Evolutionary conservation across 2,329 filamentous ascomycete genomes (phyloP).

Genomic region (Colletotrichum sp.): DNA sequence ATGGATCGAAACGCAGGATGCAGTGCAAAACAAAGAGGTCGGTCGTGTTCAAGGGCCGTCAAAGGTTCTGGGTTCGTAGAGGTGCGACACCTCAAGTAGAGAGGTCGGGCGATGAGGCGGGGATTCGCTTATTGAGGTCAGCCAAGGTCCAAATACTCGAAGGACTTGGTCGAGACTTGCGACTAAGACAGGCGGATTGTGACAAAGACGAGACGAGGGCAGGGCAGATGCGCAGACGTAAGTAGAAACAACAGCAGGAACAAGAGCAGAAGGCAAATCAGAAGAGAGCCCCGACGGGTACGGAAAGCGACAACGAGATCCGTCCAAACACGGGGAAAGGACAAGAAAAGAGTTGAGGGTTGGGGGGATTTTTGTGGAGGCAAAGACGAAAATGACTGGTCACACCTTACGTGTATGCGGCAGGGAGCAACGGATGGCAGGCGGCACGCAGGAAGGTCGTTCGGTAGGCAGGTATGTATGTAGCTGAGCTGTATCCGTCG

Average conservation of each 20-base stretch:
- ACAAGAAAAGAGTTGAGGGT: slow-evolving; percentile 11
- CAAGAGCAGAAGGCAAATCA: not conserved
- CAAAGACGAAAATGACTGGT: slow-evolving; percentile 15
- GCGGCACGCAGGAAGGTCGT: not conserved
- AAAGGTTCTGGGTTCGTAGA: not conserved
- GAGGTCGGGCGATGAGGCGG: not conserved
- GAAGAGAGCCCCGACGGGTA: not conserved
- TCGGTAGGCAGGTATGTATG: not conserved
- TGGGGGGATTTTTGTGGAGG: slow-evolving; percentile 9
- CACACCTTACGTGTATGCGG: slow-evolving; percentile 13
- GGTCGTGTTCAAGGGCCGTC: not conserved
- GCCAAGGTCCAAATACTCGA: not conserved
- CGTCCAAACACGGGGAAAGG: not conserved
- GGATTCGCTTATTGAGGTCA: slow-evolving; percentile 7
- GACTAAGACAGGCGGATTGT: not conserved
- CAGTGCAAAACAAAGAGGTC: not conserved
- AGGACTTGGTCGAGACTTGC: not conserved
- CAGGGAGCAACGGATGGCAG: not conserved
- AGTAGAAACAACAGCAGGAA: not conserved
- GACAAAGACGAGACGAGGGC: not conserved
- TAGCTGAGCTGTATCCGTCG: not conserved
- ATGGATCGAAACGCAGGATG: not conserved
- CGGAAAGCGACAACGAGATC: not conserved
- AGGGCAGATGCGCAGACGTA: not conserved
- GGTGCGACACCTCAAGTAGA: not conserved